phyloP scores from a whole-genome alignment of 257 asterid genomes.

The Leonotis leonurus region DNA sequence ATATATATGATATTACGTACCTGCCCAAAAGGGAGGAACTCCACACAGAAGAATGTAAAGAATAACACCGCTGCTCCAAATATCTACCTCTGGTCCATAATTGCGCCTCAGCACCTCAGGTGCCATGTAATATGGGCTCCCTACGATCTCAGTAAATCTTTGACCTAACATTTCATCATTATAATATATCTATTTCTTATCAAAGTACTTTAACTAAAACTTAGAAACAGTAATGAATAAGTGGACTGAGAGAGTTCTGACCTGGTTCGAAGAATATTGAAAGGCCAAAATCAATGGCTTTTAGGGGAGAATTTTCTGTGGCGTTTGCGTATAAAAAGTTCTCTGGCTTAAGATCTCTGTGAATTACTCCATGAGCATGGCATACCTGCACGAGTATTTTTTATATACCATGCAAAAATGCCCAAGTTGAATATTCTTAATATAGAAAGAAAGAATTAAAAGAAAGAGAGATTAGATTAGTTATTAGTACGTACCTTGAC shows the following conservation, averaged over 20 bases:
- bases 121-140: conserved; percentile 96
- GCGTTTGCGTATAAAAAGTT: conserved; percentile 52
- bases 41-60: conserved; percentile 81
- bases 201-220: too few relatives aligned
- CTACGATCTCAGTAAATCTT: conserved; percentile 68
- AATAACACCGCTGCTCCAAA: conserved; percentile 91
- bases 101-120: conserved; percentile 74
- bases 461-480: not conserved
- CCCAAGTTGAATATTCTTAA: too few relatives aligned
- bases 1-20: too few relatives aligned
- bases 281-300: conserved; percentile 88
- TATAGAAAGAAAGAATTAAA: not conserved
- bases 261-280: conserved; percentile 75
- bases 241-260: not conserved
- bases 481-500: conserved; percentile 42
- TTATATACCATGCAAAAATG: too few relatives aligned
- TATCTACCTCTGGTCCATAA: conserved; percentile 67
- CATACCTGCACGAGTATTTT: conserved; percentile 34
- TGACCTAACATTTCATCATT: conserved; percentile 49
- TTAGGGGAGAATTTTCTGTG: conserved; percentile 53
- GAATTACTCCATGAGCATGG: conserved; percentile 76
- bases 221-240: not conserved
- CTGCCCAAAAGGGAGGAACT: conserved; percentile 94
- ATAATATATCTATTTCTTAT: too few relatives aligned
- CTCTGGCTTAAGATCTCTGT: conserved; percentile 83